Evolutionary conservation across 768 basidiomycete species (phyloP), one percentile per base, ranked within the genome.

Genomic region (Tulasnella sp.): DNA sequence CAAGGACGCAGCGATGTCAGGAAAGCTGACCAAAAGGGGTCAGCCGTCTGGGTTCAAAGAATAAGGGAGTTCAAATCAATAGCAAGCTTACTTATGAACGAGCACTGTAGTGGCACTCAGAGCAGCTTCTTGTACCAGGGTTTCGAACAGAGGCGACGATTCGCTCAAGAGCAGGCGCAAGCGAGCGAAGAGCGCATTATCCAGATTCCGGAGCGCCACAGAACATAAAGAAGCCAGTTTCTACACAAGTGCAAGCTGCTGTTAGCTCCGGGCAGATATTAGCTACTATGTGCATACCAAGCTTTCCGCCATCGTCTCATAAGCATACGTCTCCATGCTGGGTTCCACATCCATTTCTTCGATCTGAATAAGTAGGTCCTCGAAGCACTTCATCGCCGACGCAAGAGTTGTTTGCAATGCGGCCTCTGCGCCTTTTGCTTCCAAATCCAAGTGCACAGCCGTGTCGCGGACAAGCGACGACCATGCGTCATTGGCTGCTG

Each of bases 221-320:
- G 82, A 87, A 65, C 90, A 91, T 30, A 92, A 74, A 2, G 87
- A 82, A 2, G 87, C 84, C 19, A 92, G 73, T 87, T 92, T 92
- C 90, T 92, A 64, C 0, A 48, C 12, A 25, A 4, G 51, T 4
- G 34, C n/a, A n/a, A n/a, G n/a, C n/a, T 30, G 48, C 17, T 22
- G 11, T 48, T 24, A 49, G 25, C 34, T 12, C 5, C 46, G 5
- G 5, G 22, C 5, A 2, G 21, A 24, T 3, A 19, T 17, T 0
- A 17, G 12, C 1, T 19, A 22, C 24, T 51, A 21, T 29, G 45
- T 42, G 70, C 80, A 49, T 64, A 89, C 90, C 76, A 92, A 70
- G 64, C 85, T 86, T 68, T 92, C 90, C 9, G 90, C 87, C 83
- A 92, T 84, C 0, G 90, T 92, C 67, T 92, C 90, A 84, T 85